phyloP scores from a whole-genome alignment of 352 stramenopile genomes.

The Pythium brachiatum region DNA sequence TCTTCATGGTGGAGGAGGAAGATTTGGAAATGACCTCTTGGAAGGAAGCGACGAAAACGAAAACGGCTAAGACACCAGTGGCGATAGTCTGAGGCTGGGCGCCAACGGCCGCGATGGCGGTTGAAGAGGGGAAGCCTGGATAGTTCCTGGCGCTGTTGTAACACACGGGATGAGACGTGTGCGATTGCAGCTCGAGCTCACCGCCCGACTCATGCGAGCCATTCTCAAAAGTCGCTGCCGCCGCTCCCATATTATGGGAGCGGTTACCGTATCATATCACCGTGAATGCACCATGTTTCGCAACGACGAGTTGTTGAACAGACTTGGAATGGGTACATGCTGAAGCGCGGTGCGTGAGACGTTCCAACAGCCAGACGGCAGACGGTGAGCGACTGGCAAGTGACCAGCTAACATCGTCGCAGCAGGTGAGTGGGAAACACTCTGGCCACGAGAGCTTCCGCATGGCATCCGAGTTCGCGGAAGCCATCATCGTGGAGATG shows the following conservation, averaged over 20 bases:
- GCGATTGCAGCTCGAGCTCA: neutral
- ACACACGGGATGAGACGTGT: neutral
- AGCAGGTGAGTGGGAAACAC: neutral
- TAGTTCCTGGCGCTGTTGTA: neutral
- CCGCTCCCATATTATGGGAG: too few relatives aligned
- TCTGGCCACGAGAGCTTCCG: neutral
- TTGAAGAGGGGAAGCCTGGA: neutral
- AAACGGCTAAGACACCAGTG: neutral
- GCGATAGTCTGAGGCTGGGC: too few relatives aligned
- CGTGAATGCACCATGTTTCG: neutral
- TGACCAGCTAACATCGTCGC: neutral
- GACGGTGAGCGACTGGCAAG: neutral
- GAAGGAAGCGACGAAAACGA: neutral
- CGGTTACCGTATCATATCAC: too few relatives aligned
- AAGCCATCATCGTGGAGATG: neutral
- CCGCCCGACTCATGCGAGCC: neutral
- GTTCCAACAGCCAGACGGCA: neutral
- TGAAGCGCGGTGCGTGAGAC: neutral
- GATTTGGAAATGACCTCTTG: conserved; percentile 2
- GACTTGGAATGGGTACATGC: neutral
- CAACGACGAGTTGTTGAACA: neutral
- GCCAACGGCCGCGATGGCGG: too few relatives aligned
- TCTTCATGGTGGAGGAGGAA: conserved; percentile 3
- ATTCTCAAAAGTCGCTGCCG: neutral
- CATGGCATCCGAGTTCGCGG: neutral